A percentile compares a stretch with the other conserved stretches of the same genome.
Evolutionary conservation across 495 filamentous ascomycete genomes (phyloP).

Genomic region (Tuber borchii): DNA sequence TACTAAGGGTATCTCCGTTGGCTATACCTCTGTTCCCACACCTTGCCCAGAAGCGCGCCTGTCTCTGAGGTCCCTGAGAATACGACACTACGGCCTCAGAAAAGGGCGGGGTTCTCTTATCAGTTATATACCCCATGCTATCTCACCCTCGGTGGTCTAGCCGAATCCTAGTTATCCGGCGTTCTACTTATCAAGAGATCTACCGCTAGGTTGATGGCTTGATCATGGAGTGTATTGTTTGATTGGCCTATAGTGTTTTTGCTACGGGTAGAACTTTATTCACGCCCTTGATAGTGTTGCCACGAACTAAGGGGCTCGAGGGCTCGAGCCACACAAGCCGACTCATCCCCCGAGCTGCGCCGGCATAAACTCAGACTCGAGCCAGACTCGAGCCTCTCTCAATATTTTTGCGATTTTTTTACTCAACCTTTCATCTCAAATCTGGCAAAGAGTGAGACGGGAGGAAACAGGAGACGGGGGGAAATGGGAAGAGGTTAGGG

Average conservation of each 20-base stretch:
- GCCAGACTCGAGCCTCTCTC: no score
- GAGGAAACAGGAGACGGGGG: no score
- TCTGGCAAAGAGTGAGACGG: no score
- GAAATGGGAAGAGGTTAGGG: no score
- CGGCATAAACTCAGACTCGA: no score
- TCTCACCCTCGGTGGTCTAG: background rate
- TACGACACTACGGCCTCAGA: background rate
- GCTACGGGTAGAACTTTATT: background rate
- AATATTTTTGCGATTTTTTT: no score
- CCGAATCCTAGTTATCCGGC: background rate
- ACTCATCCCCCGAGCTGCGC: no score
- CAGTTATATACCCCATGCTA: background rate
- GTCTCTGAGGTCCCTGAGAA: background rate
- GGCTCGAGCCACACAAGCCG: no score
- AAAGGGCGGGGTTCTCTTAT: background rate
- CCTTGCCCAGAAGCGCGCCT: background rate
- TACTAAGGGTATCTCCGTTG: background rate
- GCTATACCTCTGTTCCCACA: background rate
- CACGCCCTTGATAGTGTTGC: no score
- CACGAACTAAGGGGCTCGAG: no score
- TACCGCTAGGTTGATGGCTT: background rate
- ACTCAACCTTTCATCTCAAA: no score
- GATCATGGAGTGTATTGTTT: background rate
- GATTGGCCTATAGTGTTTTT: background rate
- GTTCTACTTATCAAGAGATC: background rate